These are phyloP conservation scores for Collybiopsis confluens DNA, from an alignment of 768 basidiomycete species.

Conservation along the genomic window DNA sequence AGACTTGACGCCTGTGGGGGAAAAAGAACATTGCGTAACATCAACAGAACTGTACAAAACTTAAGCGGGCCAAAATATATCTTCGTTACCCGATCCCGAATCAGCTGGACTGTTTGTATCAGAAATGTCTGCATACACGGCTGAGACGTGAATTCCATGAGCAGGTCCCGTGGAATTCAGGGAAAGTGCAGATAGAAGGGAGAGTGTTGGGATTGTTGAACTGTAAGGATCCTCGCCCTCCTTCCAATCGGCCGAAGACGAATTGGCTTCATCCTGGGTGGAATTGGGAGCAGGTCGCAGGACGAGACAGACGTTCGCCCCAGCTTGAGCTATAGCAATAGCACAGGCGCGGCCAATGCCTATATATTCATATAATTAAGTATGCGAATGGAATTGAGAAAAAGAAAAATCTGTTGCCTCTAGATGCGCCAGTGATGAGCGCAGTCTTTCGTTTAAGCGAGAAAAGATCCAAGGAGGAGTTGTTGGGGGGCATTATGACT, in stretches of 20 bases:
- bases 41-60: neutral
- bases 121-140: slow-evolving; percentile 5
- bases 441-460: slow-evolving; percentile 62
- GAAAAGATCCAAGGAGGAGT: slow-evolving; percentile 56
- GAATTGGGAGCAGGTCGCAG: slow-evolving; percentile 26
- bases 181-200: slow-evolving; percentile 10
- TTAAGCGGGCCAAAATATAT: slow-evolving; percentile 20
- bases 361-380: slow-evolving; percentile 15
- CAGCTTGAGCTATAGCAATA: slow-evolving; percentile 44
- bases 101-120: slow-evolving; percentile 13
- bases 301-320: slow-evolving; percentile 43
- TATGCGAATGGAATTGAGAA: neutral
- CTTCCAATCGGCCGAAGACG: slow-evolving; percentile 17
- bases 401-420: slow-evolving; percentile 45
- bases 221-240: slow-evolving; percentile 6
- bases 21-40: slow-evolving; percentile 35
- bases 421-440: slow-evolving; percentile 77
- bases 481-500: slow-evolving; percentile 41
- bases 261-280: slow-evolving; percentile 7
- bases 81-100: slow-evolving; percentile 70
- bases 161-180: slow-evolving; percentile 2
- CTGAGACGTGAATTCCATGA: slow-evolving; percentile 7
- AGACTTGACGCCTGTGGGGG: slow-evolving; percentile 32
- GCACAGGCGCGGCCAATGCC: slow-evolving; percentile 52
- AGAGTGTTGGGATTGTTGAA: neutral